phyloP scores from a whole-genome alignment of 2,329 filamentous ascomycete species.

The Drechslerella dactyloides region DNA sequence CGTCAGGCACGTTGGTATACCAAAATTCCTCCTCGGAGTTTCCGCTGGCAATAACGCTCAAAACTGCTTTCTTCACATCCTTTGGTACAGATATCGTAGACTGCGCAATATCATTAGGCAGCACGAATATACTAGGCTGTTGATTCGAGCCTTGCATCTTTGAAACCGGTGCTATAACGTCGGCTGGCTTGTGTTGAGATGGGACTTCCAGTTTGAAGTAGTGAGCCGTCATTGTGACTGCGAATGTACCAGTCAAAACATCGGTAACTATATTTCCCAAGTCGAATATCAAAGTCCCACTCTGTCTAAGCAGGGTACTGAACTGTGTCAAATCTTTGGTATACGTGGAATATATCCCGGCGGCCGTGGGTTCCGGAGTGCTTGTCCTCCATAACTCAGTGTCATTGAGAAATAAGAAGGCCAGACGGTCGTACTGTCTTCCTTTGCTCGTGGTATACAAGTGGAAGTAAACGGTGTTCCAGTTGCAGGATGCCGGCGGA shows the following conservation, averaged over 20 bases:
- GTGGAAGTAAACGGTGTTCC: constrained; percentile 77
- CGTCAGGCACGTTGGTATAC: constrained; percentile 77
- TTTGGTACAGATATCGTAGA: constrained; percentile 66
- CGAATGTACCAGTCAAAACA: constrained; percentile 74
- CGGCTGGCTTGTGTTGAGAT: constrained; percentile 64
- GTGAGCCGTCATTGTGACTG: constrained; percentile 66
- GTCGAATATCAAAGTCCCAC: constrained; percentile 80
- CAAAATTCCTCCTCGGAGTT: constrained; percentile 82
- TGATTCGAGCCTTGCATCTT: constrained; percentile 63
- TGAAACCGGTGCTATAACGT: constrained; percentile 61
- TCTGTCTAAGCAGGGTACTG: constrained; percentile 70
- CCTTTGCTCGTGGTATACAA: constrained; percentile 75
- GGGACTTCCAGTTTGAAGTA: constrained; percentile 75
- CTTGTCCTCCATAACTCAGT: constrained; percentile 83
- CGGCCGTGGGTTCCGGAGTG: constrained; percentile 75
- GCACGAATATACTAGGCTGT: constrained; percentile 69
- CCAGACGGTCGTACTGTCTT: constrained; percentile 77
- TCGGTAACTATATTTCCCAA: constrained; percentile 74
- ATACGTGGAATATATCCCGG: constrained; percentile 69
- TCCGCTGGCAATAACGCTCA: constrained; percentile 78
- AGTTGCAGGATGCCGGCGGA: constrained; percentile 70
- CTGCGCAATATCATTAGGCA: constrained; percentile 61
- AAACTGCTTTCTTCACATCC: constrained; percentile 72
- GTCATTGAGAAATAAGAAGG: constrained; percentile 76
- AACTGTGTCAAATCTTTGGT: constrained; percentile 79